Evolutionary conservation across 176 grass and related monocot species (phyloP).

Genomic region (Rhynchospora breviuscula): DNA sequence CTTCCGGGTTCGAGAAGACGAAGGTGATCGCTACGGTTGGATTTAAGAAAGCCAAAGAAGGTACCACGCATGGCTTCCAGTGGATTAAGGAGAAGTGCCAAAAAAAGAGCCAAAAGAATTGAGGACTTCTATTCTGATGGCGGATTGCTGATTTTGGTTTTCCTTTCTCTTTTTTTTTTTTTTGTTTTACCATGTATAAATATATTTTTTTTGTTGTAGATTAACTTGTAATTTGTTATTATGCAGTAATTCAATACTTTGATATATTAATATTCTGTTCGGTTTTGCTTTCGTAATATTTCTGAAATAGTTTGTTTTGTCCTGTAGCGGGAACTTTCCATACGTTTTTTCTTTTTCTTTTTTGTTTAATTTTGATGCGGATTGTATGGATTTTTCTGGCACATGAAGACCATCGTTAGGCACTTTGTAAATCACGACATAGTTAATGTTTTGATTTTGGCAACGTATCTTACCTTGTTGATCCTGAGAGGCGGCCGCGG

Average conservation of each 20-base stretch:
- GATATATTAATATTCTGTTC: background rate
- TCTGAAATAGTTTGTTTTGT: background rate
- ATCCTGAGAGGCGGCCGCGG: background rate
- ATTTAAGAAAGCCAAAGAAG: conserved; percentile 36
- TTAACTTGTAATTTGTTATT: background rate
- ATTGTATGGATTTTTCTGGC: background rate
- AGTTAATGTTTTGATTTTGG: background rate
- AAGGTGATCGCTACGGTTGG: conserved; percentile 30
- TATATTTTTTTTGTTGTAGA: background rate
- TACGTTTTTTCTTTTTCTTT: background rate
- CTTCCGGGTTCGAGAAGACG: conserved; percentile 28
- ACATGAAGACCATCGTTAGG: background rate
- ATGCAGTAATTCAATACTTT: background rate
- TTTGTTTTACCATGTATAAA: background rate
- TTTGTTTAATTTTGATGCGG: background rate
- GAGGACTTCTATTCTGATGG: background rate
- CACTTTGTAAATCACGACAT: background rate
- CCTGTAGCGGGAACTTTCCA: background rate
- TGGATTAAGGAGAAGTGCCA: conserved; percentile 39
- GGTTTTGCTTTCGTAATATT: background rate
- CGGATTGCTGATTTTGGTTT: conserved; percentile 4
- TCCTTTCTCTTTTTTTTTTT: background rate
- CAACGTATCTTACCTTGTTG: background rate
- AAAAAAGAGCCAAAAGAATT: conserved; percentile 28
- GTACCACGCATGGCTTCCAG: conserved; percentile 22